Base-by-base conservation (phyloP, 805 yeast species). In the Debaryomyces prosopidis region DNA sequence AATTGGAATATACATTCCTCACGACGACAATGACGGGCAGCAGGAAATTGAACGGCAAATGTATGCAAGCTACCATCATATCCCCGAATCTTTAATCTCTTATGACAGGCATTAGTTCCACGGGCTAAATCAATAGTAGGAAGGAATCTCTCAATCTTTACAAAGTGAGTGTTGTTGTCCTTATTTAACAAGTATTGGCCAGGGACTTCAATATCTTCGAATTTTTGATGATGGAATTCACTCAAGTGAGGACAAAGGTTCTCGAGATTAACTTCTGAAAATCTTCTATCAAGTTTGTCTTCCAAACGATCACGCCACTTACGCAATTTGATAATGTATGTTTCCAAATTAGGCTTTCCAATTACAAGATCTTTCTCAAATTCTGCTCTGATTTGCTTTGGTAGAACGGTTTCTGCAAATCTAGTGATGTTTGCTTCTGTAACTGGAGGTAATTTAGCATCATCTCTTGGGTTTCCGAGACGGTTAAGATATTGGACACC, bases 201-300 rank as follows among this genome's bases (percentile, higher is more conserved):
- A 0, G 99, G 99, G 47, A 94, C 84, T 63, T 94, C 99, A 47
- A 94, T 89, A 40, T 94, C 99, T 63, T 94, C 99, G 61, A 94
- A 94, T 67, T 90, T 92, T 64, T 94, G 98, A 63, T 94, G 96
- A 67, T 94, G 99, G 81, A 95, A 94, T 62, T 91, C 97, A 62
- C 96, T 86, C 64, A 94, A 75, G 56, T 92, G 98, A 12, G 98
- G 97, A 58, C 97, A 90, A 50, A 94, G 75, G 46, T 90, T 82
- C 66, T 94, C 99, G 50, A 94, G 68, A 54, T 90, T 87, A 40
- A 90, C 87, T 54, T 81, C 80, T 23, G 84, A 80, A 45, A 89
- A 85, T 47, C 95, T 79, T 52, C 96, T 77, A 62, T 94, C 98
- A 48, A 94, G 76, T 60, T 88, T 90, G 55, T 88, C 96, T 63